Evolutionary conservation across 2,329 filamentous ascomycete genomes (phyloP).

Genomic region (Cyphellophora attinorum): DNA sequence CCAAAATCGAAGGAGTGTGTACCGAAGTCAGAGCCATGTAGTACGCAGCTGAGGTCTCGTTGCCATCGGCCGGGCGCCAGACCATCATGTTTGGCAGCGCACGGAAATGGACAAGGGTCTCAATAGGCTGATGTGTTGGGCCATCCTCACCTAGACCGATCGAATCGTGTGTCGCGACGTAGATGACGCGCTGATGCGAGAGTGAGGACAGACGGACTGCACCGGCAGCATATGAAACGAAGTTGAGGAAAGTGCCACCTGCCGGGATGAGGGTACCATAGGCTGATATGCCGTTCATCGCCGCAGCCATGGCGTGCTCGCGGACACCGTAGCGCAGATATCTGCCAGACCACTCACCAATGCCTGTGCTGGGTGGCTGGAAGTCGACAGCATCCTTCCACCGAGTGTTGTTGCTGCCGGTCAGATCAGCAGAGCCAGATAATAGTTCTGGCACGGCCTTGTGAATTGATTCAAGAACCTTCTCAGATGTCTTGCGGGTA

Average conservation of each 20-base stretch:
- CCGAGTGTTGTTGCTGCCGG: constrained; percentile 95
- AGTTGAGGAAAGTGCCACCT: constrained; percentile 96
- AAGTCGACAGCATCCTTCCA: constrained; percentile 98
- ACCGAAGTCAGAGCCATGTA: constrained; percentile 87
- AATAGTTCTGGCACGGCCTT: constrained; percentile 76
- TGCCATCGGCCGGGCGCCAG: constrained; percentile 96
- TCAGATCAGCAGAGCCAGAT: constrained; percentile 94
- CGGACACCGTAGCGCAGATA: constrained; percentile 55
- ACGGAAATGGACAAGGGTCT: constrained; percentile 97
- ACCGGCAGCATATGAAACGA: constrained; percentile 94
- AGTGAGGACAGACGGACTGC: constrained; percentile 88
- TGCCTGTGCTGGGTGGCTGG: constrained; percentile 76
- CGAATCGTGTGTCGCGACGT: constrained; percentile 96
- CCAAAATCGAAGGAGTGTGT: constrained; percentile 84
- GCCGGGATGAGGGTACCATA: constrained; percentile 95
- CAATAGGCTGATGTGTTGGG: constrained; percentile 97
- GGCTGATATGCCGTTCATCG: constrained; percentile 69
- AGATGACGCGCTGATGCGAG: constrained; percentile 83
- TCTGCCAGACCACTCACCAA: constrained; percentile 83
- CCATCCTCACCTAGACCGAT: constrained; percentile 98
- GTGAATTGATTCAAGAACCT: constrained; percentile 81
- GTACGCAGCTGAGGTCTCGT: constrained; percentile 97
- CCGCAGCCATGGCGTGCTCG: constrained; percentile 42
- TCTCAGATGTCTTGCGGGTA: constrained; percentile 93
- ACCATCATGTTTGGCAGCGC: constrained; percentile 99